phyloP scores from a whole-genome alignment of 257 asterid genomes.

The Petunia secreta region DNA sequence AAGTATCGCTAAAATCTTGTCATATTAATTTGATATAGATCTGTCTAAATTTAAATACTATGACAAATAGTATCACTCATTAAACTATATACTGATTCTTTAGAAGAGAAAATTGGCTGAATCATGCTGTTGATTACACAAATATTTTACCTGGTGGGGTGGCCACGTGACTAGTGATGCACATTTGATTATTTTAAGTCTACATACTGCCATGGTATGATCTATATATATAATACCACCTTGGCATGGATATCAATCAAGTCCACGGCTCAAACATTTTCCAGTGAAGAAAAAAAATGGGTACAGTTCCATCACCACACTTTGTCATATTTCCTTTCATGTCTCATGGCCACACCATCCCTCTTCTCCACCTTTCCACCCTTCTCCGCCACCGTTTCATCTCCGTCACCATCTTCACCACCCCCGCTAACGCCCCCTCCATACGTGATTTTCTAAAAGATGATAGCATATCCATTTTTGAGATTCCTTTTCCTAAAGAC shows the following conservation, averaged over 20 bases:
- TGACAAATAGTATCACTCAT: too few relatives aligned
- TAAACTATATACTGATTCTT: too few relatives aligned
- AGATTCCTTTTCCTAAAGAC: slow-evolving; percentile 63
- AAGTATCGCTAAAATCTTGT: background rate
- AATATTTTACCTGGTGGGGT: background rate
- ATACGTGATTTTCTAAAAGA: slow-evolving; percentile 46
- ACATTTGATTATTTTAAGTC: too few relatives aligned
- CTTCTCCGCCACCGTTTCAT: slow-evolving; percentile 57
- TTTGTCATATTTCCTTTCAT: slow-evolving; percentile 72
- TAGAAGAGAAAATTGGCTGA: background rate
- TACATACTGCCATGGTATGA: too few relatives aligned
- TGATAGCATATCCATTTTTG: slow-evolving; percentile 40
- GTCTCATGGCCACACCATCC: slow-evolving; percentile 76
- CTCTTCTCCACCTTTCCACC: slow-evolving; percentile 71
- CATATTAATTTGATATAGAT: background rate
- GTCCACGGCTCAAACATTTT: background rate
- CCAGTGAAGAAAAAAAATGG: slow-evolving; percentile 39
- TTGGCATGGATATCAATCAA: background rate
- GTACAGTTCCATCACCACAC: slow-evolving; percentile 47
- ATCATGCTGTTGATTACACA: background rate
- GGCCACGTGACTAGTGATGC: too few relatives aligned
- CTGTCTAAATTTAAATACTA: too few relatives aligned
- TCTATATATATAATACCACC: background rate
- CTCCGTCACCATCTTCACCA: slow-evolving; percentile 67
- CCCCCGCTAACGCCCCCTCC: slow-evolving; percentile 54